These are phyloP conservation scores for Entomortierella beljakovae DNA, from an alignment of 192 early-diverging fungal genomes.

Conservation along the genomic window DNA sequence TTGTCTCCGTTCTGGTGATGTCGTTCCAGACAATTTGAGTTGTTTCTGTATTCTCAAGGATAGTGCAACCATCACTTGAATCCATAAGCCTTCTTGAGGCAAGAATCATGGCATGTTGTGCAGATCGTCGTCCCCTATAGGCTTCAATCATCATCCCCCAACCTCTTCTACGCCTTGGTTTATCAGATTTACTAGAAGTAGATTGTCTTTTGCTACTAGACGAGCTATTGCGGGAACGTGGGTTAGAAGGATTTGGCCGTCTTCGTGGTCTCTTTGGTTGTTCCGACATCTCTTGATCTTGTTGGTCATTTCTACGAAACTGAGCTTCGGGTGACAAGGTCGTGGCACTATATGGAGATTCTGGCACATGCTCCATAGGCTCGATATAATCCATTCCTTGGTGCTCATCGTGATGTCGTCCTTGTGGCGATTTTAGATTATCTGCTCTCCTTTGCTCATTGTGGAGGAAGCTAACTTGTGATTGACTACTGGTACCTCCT, in stretches of 20 bases:
- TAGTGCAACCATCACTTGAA: neutral
- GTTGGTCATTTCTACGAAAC: too few species aligned
- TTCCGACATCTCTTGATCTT: too few species aligned
- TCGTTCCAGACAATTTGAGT: constrained; percentile 27
- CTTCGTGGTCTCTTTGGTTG: too few species aligned
- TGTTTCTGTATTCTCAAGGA: neutral
- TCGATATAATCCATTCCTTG: too few species aligned
- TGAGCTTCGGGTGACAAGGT: too few species aligned
- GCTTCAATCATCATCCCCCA: constrained; percentile 26
- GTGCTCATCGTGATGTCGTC: too few species aligned
- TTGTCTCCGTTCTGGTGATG: constrained; percentile 9
- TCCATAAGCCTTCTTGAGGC: constrained; percentile 19
- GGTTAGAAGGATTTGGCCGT: too few species aligned
- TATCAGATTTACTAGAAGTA: neutral
- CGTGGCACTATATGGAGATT: neutral
- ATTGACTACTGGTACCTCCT: too few species aligned
- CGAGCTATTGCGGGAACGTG: too few species aligned
- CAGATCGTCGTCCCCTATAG: constrained; percentile 1
- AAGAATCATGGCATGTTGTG: constrained; percentile 19
- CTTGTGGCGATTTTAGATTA: too few species aligned
- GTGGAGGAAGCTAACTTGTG: too few species aligned
- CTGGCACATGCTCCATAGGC: neutral
- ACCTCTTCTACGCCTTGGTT: neutral
- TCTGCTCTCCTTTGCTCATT: too few species aligned
- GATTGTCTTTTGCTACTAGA: neutral